Evolutionary conservation across 2,329 filamentous ascomycete genomes (phyloP).

Genomic region (Aspergillus sp.): DNA sequence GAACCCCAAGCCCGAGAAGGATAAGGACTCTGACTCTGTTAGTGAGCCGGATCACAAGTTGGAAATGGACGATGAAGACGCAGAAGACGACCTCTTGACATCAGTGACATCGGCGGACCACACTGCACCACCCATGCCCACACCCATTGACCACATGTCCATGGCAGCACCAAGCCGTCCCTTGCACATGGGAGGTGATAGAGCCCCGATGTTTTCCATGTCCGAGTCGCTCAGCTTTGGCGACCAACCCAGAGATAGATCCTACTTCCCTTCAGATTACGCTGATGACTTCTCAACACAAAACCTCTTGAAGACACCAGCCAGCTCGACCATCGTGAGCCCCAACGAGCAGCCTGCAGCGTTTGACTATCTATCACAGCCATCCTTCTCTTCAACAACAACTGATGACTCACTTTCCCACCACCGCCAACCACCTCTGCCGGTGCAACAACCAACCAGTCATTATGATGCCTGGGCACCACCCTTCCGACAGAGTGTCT

Average conservation of each 20-base stretch:
- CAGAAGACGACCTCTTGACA: constrained; percentile 21
- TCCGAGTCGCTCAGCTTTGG: constrained; percentile 24
- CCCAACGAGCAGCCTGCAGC: constrained; percentile 22
- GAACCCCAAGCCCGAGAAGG: constrained; percentile 26
- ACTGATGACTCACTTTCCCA: constrained; percentile 15
- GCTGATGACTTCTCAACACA: constrained; percentile 22
- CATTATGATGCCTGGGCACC: constrained; percentile 28
- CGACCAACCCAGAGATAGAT: constrained; percentile 18
- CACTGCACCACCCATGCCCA: constrained; percentile 14
- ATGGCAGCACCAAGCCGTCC: constrained; percentile 14
- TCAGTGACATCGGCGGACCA: constrained; percentile 22
- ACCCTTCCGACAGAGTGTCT: constrained; percentile 29
- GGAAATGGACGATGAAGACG: constrained; percentile 17
- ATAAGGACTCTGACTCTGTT: constrained; percentile 23
- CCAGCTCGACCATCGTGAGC: constrained; percentile 21
- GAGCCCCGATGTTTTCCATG: constrained; percentile 22
- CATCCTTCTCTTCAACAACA: constrained; percentile 17
- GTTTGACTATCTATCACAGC: constrained; percentile 26
- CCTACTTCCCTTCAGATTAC: constrained; percentile 25
- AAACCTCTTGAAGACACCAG: constrained; percentile 22
- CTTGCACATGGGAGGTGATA: constrained; percentile 13
- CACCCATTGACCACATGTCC: constrained; percentile 19
- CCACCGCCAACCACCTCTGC: constrained; percentile 14
- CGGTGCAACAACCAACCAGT: constrained; percentile 14
- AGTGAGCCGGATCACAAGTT: constrained; percentile 15